phyloP scores from a whole-genome alignment of 2,329 filamentous ascomycete genomes.

The Aspergillus tanneri region DNA sequence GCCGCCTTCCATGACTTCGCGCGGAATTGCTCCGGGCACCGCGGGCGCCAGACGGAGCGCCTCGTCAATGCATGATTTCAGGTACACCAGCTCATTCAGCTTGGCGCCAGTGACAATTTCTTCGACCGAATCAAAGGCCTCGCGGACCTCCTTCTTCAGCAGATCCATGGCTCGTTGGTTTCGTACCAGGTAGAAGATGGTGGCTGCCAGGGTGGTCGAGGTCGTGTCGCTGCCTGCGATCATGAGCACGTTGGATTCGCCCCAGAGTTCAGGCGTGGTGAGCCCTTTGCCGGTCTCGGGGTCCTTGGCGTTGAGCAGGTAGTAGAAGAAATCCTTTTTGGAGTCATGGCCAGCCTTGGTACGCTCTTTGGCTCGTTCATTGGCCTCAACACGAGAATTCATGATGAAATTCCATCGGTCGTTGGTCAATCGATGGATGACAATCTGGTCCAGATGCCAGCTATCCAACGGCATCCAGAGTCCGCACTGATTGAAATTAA shows the following conservation, averaged over 20 bases:
- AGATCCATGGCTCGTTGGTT: constrained; percentile 31
- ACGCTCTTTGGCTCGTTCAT: constrained; percentile 60
- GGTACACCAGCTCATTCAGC: constrained; percentile 39
- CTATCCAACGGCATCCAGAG: constrained; percentile 68
- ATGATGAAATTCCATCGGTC: constrained; percentile 69
- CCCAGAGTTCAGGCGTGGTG: constrained; percentile 66
- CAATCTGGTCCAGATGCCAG: constrained; percentile 64
- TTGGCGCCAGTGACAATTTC: constrained; percentile 37
- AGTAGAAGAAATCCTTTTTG: constrained; percentile 74
- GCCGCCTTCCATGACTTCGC: constrained; percentile 41
- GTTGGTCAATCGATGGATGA: constrained; percentile 66
- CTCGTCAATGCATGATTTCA: constrained; percentile 45
- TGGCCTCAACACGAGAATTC: constrained; percentile 67
- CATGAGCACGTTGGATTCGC: constrained; percentile 69
- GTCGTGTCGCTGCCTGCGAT: constrained; percentile 72
- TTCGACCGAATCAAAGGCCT: constrained; percentile 35
- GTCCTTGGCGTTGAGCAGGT: constrained; percentile 69
- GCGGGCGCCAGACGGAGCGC: constrained; percentile 42
- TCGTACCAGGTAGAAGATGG: constrained; percentile 43
- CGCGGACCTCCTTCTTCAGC: constrained; percentile 38
- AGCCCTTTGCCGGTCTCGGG: constrained; percentile 69
- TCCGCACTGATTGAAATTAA: constrained; percentile 54
- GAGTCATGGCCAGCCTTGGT: constrained; percentile 62
- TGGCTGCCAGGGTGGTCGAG: constrained; percentile 57
- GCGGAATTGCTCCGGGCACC: constrained; percentile 39